These are phyloP conservation scores for Rusavskia elegans DNA, from an alignment of 495 filamentous ascomycete species.

Conservation along the genomic window DNA sequence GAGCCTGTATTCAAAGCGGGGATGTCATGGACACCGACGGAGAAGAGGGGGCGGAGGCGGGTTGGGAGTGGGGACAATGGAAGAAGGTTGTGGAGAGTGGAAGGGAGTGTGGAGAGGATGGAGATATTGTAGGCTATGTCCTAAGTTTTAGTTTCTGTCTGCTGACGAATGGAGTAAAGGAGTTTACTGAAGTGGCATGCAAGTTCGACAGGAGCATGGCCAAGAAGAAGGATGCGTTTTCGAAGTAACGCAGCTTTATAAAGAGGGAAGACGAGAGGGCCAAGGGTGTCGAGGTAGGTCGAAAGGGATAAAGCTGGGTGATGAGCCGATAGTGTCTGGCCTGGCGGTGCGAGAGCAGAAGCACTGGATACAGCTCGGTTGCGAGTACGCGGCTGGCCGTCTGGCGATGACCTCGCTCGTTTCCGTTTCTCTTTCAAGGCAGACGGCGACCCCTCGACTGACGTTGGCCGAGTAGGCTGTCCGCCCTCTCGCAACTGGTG, in stretches of 20 bases:
- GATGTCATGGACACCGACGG: conserved; percentile 84
- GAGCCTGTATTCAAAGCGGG: conserved; percentile 42
- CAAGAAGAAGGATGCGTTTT: conserved; percentile 74
- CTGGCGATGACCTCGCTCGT: conserved; percentile 9
- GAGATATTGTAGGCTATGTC: conserved; percentile 76
- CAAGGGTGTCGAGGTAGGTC: conserved; percentile 63
- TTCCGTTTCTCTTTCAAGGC: conserved; percentile 1
- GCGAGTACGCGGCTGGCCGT: conserved; percentile 33
- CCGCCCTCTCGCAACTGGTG: conserved; percentile 38
- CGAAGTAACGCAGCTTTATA: conserved; percentile 78
- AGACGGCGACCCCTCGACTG: conserved; percentile 4
- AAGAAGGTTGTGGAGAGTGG: conserved; percentile 47
- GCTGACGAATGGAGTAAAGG: too few species aligned
- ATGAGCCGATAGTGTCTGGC: conserved; percentile 55
- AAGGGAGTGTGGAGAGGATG: conserved; percentile 64
- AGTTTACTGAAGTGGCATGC: conserved; percentile 74
- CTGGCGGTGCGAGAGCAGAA: conserved; percentile 42
- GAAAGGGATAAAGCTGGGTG: conserved; percentile 79
- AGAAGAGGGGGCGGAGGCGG: conserved; percentile 74
- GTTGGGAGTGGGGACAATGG: conserved; percentile 34
- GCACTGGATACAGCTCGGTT: conserved; percentile 40
- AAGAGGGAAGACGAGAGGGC: conserved; percentile 79
- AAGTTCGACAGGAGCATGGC: conserved; percentile 67
- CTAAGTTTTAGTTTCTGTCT: neutral
- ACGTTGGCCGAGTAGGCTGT: conserved; percentile 11